phyloP scores from a whole-genome alignment of 208 protist genomes.

The Wallacemonas rigidus region DNA sequence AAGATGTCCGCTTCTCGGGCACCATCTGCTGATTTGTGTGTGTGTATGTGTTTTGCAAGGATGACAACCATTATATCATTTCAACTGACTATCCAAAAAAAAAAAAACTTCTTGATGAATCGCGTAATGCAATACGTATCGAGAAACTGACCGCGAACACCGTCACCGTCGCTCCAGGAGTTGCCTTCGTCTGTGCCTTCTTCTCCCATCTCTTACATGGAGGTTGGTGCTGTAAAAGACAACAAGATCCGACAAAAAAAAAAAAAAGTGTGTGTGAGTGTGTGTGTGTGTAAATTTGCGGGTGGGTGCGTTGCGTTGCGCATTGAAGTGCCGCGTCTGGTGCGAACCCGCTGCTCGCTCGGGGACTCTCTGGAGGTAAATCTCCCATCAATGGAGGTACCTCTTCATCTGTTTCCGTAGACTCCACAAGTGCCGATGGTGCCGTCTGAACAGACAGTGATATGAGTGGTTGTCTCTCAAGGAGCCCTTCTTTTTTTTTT shows the following conservation, averaged over 20 bases:
- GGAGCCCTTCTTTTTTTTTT: background rate
- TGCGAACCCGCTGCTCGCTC: background rate
- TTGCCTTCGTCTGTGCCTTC: constrained; percentile 17
- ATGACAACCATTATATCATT: constrained; percentile 14
- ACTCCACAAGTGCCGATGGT: background rate
- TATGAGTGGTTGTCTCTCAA: no score
- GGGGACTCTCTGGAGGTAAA: constrained; percentile 12
- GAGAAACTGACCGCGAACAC: constrained; percentile 25
- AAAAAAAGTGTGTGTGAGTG: no score
- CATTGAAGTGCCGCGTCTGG: background rate
- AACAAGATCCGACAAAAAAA: background rate
- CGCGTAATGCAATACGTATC: constrained; percentile 35
- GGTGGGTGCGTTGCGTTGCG: background rate
- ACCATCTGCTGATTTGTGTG: background rate
- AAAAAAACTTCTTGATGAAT: constrained; percentile 19
- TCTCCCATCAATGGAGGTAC: constrained; percentile 11
- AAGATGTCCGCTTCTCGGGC: no score
- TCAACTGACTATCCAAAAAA: background rate
- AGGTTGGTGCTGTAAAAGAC: constrained; percentile 16
- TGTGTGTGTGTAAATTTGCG: no score
- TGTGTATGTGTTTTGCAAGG: background rate
- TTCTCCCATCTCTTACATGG: constrained; percentile 14
- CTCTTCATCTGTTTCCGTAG: constrained; percentile 37
- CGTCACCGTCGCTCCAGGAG: background rate
- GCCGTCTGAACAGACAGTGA: no score